These are phyloP conservation scores for Silybum marianum DNA, from an alignment of 129 eudicot species.

Conservation along the genomic window DNA sequence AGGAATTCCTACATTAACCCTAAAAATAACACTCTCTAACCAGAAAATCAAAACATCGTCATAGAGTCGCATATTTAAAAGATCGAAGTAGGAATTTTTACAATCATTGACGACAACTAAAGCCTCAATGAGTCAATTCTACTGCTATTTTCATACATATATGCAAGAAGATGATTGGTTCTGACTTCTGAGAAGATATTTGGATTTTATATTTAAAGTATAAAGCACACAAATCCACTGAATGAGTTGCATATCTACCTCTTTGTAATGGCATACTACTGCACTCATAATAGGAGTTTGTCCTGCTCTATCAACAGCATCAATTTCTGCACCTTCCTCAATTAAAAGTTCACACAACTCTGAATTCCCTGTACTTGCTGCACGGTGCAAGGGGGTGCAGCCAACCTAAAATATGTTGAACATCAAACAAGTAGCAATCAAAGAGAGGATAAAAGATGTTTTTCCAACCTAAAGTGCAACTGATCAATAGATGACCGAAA, in stretches of 20 bases:
- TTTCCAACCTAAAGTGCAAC: not conserved
- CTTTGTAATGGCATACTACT: conserved; percentile 69
- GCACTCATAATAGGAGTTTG: conserved; percentile 92
- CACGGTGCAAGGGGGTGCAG: conserved; percentile 98
- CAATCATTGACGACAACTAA: not conserved
- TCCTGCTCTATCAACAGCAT: conserved; percentile 83
- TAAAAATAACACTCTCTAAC: not conserved
- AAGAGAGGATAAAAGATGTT: not conserved
- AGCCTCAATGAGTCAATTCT: not conserved
- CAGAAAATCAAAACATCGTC: not conserved
- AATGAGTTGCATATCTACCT: conserved; percentile 43
- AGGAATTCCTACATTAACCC: not conserved
- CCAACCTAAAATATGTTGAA: conserved; percentile 58
- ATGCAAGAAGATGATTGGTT: conserved; percentile 6
- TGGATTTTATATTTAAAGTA: not conserved
- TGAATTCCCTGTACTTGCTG: conserved; percentile 90
- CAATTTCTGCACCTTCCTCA: conserved; percentile 97
- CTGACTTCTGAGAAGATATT: not conserved
- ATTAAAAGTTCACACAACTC: conserved; percentile 78
- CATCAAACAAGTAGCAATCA: not conserved
- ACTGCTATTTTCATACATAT: not conserved
- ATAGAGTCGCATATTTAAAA: not conserved
- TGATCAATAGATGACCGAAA: not conserved
- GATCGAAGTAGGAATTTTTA: not conserved
- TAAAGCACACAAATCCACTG: conserved; percentile 8